These are phyloP conservation scores for Candida jianshihensis DNA, from an alignment of 805 yeast species.

Conservation along the genomic window DNA sequence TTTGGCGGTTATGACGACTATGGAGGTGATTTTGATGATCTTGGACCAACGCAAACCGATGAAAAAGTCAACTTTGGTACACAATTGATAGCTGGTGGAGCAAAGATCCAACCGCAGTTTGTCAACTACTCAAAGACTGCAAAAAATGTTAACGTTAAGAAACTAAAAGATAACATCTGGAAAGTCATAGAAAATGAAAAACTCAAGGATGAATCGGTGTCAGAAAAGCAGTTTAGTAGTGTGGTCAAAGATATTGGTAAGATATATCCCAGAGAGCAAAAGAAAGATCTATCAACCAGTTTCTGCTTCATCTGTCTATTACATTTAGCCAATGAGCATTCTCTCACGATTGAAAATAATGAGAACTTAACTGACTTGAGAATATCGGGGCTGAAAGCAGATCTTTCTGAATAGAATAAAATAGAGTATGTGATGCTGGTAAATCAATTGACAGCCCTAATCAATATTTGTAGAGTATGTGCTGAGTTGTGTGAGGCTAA, in stretches of 20 bases:
- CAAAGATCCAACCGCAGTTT: slow-evolving; percentile 31
- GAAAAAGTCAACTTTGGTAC: slow-evolving; percentile 18
- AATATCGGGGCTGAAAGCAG: background rate
- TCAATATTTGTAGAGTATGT: too few relatives aligned
- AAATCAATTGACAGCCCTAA: too few relatives aligned
- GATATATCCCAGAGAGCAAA: slow-evolving; percentile 49
- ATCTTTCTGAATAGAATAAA: too few relatives aligned
- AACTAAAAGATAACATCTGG: slow-evolving; percentile 75
- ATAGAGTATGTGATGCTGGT: too few relatives aligned
- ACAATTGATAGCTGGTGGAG: slow-evolving; percentile 22
- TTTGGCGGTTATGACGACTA: slow-evolving; percentile 26
- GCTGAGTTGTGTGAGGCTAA: too few relatives aligned
- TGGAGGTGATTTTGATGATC: slow-evolving; percentile 6
- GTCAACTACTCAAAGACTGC: slow-evolving; percentile 65
- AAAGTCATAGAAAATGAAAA: slow-evolving; percentile 31
- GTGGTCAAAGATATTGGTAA: slow-evolving; percentile 43
- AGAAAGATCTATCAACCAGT: slow-evolving; percentile 72
- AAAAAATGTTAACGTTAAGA: slow-evolving; percentile 70
- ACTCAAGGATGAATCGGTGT: background rate
- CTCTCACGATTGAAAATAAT: slow-evolving; percentile 45
- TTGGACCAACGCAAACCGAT: slow-evolving; percentile 8
- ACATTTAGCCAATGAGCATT: slow-evolving; percentile 84
- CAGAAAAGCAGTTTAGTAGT: slow-evolving; percentile 29
- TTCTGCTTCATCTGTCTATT: slow-evolving; percentile 77
- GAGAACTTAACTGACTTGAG: background rate